A percentile compares a stretch with the other conserved stretches of the same genome.
These are phyloP conservation scores for Bryoglossum gracile DNA, from an alignment of 495 filamentous ascomycete species.

Conservation along the genomic window DNA sequence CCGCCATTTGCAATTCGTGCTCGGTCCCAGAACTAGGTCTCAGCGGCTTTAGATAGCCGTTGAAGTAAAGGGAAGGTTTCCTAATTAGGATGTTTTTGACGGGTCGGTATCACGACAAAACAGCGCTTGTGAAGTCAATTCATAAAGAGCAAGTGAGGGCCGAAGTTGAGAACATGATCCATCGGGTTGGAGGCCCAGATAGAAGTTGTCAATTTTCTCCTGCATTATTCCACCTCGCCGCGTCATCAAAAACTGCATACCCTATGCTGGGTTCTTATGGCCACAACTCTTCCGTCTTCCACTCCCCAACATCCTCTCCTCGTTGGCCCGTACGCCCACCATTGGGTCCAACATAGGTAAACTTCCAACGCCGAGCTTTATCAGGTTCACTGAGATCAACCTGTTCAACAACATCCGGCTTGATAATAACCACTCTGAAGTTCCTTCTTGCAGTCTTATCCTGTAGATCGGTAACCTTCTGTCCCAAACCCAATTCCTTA, in stretches of 20 bases:
- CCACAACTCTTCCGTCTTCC: constrained; percentile 79
- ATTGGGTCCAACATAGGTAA: constrained; percentile 43
- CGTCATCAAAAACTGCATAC: too few species aligned
- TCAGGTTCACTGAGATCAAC: constrained; percentile 62
- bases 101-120: neutral
- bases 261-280: constrained; percentile 50
- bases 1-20: too few species aligned
- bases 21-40: too few species aligned
- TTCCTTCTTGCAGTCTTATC: constrained; percentile 61
- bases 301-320: constrained; percentile 44
- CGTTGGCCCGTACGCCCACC: constrained; percentile 20
- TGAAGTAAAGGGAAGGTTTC: too few species aligned
- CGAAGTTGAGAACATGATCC: too few species aligned
- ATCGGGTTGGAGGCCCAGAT: too few species aligned
- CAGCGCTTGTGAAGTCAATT: too few species aligned
- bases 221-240: too few species aligned
- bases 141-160: too few species aligned
- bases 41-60: too few species aligned
- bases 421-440: constrained; percentile 79
- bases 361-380: constrained; percentile 57
- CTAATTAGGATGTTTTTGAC: too few species aligned
- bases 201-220: neutral
- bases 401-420: constrained; percentile 70
- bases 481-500: constrained; percentile 50
- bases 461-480: constrained; percentile 56